These are phyloP conservation scores for Alternaria sp. DNA, from an alignment of 2,329 filamentous ascomycete genomes.

Conservation along the genomic window DNA sequence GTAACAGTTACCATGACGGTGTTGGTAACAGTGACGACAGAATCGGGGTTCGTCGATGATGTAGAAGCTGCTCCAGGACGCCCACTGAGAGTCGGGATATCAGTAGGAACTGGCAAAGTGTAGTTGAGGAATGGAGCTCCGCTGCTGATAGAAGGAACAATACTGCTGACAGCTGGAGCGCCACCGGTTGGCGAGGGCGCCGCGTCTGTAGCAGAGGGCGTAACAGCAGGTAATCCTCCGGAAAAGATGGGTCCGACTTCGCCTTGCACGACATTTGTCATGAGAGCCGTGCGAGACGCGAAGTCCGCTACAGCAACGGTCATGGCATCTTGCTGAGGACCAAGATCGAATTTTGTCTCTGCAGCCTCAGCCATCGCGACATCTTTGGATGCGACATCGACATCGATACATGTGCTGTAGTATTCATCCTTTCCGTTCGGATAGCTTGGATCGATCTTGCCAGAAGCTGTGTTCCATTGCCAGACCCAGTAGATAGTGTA, in stretches of 20 bases:
- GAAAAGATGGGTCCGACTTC: slow-evolving; percentile 41
- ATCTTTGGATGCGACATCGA: slow-evolving; percentile 54
- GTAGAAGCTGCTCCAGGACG: slow-evolving; percentile 25
- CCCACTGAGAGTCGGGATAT: slow-evolving; percentile 27
- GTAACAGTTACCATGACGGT: slow-evolving; percentile 41
- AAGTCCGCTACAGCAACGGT: slow-evolving; percentile 51
- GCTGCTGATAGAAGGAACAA: background rate
- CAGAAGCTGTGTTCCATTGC: slow-evolving; percentile 71
- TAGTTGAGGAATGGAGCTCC: slow-evolving; percentile 7
- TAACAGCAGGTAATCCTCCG: slow-evolving; percentile 4
- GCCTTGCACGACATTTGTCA: slow-evolving; percentile 36
- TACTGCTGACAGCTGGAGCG: slow-evolving; percentile 5
- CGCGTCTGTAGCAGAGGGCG: background rate
- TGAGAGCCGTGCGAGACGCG: slow-evolving; percentile 51
- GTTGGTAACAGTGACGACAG: slow-evolving; percentile 35
- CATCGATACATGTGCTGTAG: slow-evolving; percentile 67
- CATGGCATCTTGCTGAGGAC: slow-evolving; percentile 54
- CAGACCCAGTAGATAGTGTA: slow-evolving; percentile 96
- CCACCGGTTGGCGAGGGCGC: background rate
- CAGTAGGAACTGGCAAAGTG: slow-evolving; percentile 1
- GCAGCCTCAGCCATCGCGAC: slow-evolving; percentile 28
- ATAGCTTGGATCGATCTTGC: slow-evolving; percentile 48
- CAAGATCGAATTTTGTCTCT: slow-evolving; percentile 33
- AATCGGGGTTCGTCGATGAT: slow-evolving; percentile 10
- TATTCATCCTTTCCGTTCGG: slow-evolving; percentile 62